Percentiles rank a stretch among this genome's conserved stretches.
These are phyloP conservation scores for Penicillium corylophilum DNA, from an alignment of 2,329 filamentous ascomycete genomes.

Conservation along the genomic window DNA sequence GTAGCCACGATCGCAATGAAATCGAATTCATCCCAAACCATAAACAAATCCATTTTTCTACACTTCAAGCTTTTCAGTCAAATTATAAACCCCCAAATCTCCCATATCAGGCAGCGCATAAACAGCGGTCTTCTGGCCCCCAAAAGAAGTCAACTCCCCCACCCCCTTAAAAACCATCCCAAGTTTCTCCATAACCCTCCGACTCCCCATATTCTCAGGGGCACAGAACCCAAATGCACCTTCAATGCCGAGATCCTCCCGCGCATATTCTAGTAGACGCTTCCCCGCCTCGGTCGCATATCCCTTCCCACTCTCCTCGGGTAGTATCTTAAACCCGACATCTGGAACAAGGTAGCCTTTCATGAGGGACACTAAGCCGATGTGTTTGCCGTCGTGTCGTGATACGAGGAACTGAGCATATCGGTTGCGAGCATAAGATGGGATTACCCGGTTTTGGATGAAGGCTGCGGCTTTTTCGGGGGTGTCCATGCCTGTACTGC, in stretches of 20 bases:
- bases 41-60: neutral
- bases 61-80: neutral
- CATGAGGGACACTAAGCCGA: slow-evolving; percentile 21
- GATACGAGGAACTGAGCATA: slow-evolving; percentile 15
- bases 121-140: slow-evolving; percentile 13
- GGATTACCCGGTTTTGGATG: slow-evolving; percentile 1
- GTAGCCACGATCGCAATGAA: neutral
- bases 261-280: slow-evolving; percentile 21
- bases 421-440: slow-evolving; percentile 9
- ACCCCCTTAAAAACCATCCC: slow-evolving; percentile 23
- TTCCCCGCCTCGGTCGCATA: slow-evolving; percentile 27
- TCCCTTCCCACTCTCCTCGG: slow-evolving; percentile 25
- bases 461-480: slow-evolving; percentile 11
- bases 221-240: slow-evolving; percentile 23
- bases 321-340: slow-evolving; percentile 25
- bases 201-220: slow-evolving; percentile 16
- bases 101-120: slow-evolving; percentile 17
- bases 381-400: slow-evolving; percentile 1
- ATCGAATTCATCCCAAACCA: neutral
- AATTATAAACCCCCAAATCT: slow-evolving; percentile 18
- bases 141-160: slow-evolving; percentile 17
- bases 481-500: slow-evolving; percentile 10
- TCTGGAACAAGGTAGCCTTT: slow-evolving; percentile 23
- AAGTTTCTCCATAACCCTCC: slow-evolving; percentile 23
- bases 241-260: slow-evolving; percentile 11